Conservation (phyloP, 2,329 filamentous ascomycete species). For the Verticillium alfalfae region DNA sequence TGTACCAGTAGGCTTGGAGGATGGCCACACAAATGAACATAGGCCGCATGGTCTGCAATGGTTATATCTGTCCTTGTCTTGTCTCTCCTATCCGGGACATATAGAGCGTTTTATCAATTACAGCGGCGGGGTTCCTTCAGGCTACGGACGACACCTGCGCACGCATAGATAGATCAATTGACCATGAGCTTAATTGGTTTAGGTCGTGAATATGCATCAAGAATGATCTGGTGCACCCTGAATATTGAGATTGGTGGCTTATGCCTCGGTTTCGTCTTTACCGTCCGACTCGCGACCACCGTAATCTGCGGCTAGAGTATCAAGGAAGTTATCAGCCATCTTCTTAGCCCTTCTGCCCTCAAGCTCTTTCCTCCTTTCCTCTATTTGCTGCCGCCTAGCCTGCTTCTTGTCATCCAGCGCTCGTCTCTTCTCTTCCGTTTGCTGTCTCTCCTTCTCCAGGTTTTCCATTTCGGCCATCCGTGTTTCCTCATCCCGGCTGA, state of each 20-base stretch:
- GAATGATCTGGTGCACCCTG: too few species aligned
- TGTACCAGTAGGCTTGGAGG: neutral
- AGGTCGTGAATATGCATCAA: neutral
- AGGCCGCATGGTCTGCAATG: neutral
- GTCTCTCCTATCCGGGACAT: neutral
- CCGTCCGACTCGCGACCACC: neutral
- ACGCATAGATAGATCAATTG: neutral
- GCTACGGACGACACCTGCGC: neutral
- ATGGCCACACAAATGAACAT: neutral
- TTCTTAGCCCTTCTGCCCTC: constrained; percentile 57
- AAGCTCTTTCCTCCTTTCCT: constrained; percentile 57
- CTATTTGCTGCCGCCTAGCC: constrained; percentile 56
- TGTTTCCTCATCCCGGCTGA: constrained; percentile 68
- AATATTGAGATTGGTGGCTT: neutral
- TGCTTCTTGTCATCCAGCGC: constrained; percentile 52
- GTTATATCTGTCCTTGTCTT: neutral
- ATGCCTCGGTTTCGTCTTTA: neutral
- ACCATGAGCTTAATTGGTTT: neutral
- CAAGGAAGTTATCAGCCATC: constrained; percentile 68
- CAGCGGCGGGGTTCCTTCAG: neutral
- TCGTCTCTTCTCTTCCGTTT: constrained; percentile 60
- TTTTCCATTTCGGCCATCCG: constrained; percentile 68
- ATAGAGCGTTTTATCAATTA: neutral
- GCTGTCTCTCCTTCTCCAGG: constrained; percentile 59
- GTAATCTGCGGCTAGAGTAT: constrained; percentile 36